Percentiles rank a stretch among this genome's conserved stretches.
Conservation (phyloP, 305 asterid genomes). For the Fraxinus angustifolia region DNA sequence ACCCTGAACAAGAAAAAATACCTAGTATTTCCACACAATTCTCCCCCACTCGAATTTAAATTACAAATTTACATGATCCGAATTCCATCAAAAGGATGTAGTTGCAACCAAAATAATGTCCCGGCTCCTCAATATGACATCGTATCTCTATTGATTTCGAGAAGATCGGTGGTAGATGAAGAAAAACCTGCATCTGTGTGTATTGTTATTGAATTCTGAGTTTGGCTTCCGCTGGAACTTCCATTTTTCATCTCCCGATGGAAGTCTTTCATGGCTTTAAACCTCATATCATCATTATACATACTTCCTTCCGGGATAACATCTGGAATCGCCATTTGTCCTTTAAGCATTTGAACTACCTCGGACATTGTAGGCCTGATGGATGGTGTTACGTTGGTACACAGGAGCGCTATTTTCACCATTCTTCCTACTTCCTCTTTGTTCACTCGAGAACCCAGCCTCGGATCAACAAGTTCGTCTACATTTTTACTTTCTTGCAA, state of each 20-base stretch:
- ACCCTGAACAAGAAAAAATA: background rate
- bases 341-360: constrained; percentile 82
- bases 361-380: constrained; percentile 84
- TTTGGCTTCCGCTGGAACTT: constrained; percentile 32
- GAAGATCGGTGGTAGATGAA: background rate
- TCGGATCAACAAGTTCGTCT: constrained; percentile 56
- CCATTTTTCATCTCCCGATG: constrained; percentile 46
- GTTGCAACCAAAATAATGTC: background rate
- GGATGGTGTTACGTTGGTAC: constrained; percentile 74
- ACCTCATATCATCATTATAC: constrained; percentile 52
- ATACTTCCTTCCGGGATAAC: constrained; percentile 38
- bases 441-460: constrained; percentile 38
- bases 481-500: constrained; percentile 55
- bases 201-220: constrained; percentile 37
- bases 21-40: background rate
- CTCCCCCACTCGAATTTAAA: background rate
- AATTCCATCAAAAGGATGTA: background rate
- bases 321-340: constrained; percentile 48
- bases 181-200: constrained; percentile 33
- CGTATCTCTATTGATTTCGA: background rate
- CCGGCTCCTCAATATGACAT: background rate
- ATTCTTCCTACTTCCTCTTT: constrained; percentile 54
- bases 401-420: constrained; percentile 65
- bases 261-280: constrained; percentile 71
- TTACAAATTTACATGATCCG: background rate